Conservation (phyloP, 768 basidiomycete genomes). For the Trametes villosa region DNA sequence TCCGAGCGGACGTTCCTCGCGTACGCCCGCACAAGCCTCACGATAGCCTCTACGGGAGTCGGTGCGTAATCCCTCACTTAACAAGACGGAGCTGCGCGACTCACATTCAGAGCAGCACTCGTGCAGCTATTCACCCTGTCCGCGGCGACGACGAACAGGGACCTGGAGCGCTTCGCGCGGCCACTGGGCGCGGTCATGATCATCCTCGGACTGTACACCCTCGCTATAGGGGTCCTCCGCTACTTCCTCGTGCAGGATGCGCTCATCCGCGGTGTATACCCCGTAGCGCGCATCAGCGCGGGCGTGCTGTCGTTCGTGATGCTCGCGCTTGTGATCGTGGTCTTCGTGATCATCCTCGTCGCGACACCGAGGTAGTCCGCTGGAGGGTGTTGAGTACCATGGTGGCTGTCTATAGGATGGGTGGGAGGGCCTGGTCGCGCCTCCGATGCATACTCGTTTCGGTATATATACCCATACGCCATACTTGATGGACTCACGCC, state of each 20-base stretch:
- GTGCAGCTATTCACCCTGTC: conserved; percentile 53
- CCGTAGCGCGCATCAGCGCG: conserved; percentile 44
- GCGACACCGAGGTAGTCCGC: background rate
- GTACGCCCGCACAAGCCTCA: conserved; percentile 55
- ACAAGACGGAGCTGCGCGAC: background rate
- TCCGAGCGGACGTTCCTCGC: conserved; percentile 56
- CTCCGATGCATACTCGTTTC: background rate
- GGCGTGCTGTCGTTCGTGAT: conserved; percentile 38
- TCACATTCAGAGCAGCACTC: conserved; percentile 39
- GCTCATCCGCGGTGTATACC: conserved; percentile 44
- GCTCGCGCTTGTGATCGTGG: conserved; percentile 36
- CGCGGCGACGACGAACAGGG: conserved; percentile 24
- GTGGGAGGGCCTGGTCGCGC: background rate
- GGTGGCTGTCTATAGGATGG: background rate
- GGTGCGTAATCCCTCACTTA: conserved; percentile 35
- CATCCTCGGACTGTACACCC: conserved; percentile 40
- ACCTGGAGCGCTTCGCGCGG: conserved; percentile 38
- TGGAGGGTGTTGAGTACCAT: background rate
- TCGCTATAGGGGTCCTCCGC: conserved; percentile 39
- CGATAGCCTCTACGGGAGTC: conserved; percentile 52
- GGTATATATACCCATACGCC: conserved; percentile 17
- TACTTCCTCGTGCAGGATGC: conserved; percentile 47
- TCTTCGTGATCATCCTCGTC: conserved; percentile 44
- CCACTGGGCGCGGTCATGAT: conserved; percentile 51
- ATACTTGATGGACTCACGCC: conserved; percentile 12